Evolutionary conservation across 441 rosid genomes (phyloP).

Genomic region (Breynia disticha): DNA sequence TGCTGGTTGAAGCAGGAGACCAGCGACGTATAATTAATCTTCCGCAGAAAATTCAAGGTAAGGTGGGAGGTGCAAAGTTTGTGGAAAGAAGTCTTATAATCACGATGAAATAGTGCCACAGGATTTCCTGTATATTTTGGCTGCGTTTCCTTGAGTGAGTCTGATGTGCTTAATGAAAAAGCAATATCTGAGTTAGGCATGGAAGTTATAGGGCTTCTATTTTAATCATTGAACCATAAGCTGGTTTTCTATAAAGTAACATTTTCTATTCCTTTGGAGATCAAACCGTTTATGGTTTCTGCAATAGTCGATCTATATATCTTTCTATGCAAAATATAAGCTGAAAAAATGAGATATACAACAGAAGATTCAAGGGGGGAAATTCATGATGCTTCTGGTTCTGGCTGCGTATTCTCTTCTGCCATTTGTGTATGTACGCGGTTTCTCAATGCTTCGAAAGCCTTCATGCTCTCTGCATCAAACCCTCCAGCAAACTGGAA

Average conservation of each 20-base stretch:
- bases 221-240: too few relatives aligned
- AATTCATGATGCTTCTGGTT: constrained; percentile 28
- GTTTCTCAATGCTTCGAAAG: constrained; percentile 78
- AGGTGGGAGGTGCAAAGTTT: constrained; percentile 82
- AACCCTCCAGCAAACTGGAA: constrained; percentile 96
- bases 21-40: constrained; percentile 65
- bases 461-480: constrained; percentile 97
- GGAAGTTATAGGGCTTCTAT: too few relatives aligned
- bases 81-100: constrained; percentile 54
- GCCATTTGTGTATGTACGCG: constrained; percentile 44
- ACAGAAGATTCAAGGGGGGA: constrained; percentile 1
- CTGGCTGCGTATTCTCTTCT: constrained; percentile 33
- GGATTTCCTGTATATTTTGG: neutral
- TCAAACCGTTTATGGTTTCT: constrained; percentile 5
- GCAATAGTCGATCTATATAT: constrained; percentile 10
- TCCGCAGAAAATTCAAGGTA: constrained; percentile 73
- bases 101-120: constrained; percentile 36
- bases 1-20: constrained; percentile 88
- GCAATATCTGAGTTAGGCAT: too few relatives aligned
- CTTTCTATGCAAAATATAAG: constrained; percentile 6
- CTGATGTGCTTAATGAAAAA: too few relatives aligned
- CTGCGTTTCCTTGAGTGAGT: neutral
- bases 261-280: constrained; percentile 1
- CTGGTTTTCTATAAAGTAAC: neutral
- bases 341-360: constrained; percentile 12